Evolutionary conservation across 768 basidiomycete genomes (phyloP).

Genomic region (Lentinula boryana): DNA sequence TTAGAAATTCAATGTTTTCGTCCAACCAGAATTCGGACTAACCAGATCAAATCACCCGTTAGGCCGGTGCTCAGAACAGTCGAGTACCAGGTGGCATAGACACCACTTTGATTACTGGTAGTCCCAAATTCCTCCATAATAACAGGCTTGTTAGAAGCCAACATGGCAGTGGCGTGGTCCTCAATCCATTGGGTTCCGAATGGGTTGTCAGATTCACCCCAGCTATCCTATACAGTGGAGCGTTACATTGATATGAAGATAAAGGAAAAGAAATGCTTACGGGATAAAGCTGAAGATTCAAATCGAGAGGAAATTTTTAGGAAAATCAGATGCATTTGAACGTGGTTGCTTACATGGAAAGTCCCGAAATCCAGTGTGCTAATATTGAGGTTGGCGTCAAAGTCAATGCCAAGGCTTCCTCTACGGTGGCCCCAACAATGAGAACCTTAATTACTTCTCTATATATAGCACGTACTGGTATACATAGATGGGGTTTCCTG

Average conservation of each 20-base stretch:
- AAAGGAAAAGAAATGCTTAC: conserved; percentile 11
- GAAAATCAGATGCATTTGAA: no score
- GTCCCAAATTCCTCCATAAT: conserved; percentile 65
- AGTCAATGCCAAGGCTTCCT: conserved; percentile 55
- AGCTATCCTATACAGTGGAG: conserved; percentile 23
- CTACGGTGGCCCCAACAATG: conserved; percentile 17
- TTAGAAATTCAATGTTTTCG: neutral
- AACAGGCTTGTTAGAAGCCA: conserved; percentile 50
- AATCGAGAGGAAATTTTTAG: no score
- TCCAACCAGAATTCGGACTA: neutral
- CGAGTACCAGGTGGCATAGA: conserved; percentile 51
- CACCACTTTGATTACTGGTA: conserved; percentile 30
- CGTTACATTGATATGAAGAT: conserved; percentile 7
- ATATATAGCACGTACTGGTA: conserved; percentile 40
- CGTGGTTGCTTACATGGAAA: conserved; percentile 42
- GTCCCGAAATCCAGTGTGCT: conserved; percentile 63
- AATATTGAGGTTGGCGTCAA: conserved; percentile 51
- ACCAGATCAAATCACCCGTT: conserved; percentile 62
- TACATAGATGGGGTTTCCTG: conserved; percentile 41
- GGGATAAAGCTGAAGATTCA: conserved; percentile 24
- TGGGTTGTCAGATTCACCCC: conserved; percentile 43
- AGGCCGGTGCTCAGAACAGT: conserved; percentile 45
- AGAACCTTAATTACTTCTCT: no score
- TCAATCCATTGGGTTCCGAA: conserved; percentile 61
- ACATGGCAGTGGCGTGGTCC: conserved; percentile 51